Evolutionary conservation across 805 yeast genomes (phyloP), one percentile per base, ranked within the genome.

Genomic region (Metschnikowia kunwiensis): DNA sequence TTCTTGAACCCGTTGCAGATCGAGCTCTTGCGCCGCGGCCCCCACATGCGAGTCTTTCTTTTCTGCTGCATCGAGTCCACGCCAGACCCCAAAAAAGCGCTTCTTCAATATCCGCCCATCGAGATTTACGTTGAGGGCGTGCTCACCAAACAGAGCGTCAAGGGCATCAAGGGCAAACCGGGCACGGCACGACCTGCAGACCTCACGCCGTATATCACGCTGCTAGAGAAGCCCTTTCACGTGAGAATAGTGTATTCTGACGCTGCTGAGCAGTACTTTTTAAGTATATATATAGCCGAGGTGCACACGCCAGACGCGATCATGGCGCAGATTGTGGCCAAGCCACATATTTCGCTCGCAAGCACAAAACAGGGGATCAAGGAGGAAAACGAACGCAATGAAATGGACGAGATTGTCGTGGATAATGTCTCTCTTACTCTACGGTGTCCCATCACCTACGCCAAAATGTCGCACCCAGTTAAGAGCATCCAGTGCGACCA

Each of bases 131-230:
- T 84, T 25, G 86, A 91, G 53, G 70, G 68, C 5, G 42, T 46
- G 2, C 77, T 77, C 41, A 74, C 80, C 2, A 39, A 48, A 12
- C 51, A 49, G 36, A 47, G 42, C 33, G 53, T 53, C 30, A 75
- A 80, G 37, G 97, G 97, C 1, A 62, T 88, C 20, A 86, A 86
- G 52, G 82, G 82, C 30, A 75, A 72, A 40, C 74, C 75, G 0
- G 96, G 95, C 0, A 80, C 96, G 0, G 82, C 88, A 1, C 74
- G 77, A 42, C 96, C 97, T 0, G 88, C 86, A 0, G 84, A 89
- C 55, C 47, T 91, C 27, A 83, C 95, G 0, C 67, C 68, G 2
- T 63, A 65, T 27, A 13, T 60, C 5, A 37, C 34, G 6, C 25
- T 30, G 31, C 75, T n/a, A 42, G 55, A 16, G 46, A 52, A 43